Conservation (phyloP, 345 rosid species). For the Cardamine resedifolia region DNA sequence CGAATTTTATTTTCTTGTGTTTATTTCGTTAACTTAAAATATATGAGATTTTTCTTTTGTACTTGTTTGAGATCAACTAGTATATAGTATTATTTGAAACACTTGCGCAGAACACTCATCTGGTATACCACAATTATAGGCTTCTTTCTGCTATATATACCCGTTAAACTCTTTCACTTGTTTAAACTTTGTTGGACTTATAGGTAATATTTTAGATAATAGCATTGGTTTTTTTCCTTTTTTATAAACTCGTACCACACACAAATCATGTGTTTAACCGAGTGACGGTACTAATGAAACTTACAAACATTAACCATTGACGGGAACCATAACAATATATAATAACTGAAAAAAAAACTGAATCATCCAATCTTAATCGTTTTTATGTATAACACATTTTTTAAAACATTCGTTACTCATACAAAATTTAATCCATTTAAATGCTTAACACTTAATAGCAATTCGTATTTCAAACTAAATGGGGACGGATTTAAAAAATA, state of each 20-base stretch:
- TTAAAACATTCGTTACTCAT: neutral
- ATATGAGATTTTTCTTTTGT: neutral
- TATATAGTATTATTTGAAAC: neutral
- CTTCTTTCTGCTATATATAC: neutral
- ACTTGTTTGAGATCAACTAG: neutral
- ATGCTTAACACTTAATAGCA: neutral
- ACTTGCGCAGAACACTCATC: neutral
- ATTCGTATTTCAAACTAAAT: neutral
- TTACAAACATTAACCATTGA: neutral
- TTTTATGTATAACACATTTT: neutral
- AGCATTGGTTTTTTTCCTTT: neutral
- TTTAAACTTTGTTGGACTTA: neutral
- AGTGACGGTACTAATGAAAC: neutral
- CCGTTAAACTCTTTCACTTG: neutral
- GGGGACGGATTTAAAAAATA: neutral
- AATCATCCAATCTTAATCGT: neutral
- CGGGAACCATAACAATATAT: neutral
- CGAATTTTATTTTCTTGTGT: neutral
- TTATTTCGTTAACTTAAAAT: neutral
- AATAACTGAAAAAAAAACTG: neutral
- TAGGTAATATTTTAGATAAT: neutral
- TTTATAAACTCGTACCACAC: neutral
- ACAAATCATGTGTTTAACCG: conserved; percentile 1
- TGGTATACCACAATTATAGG: neutral
- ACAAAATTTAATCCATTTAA: neutral